Conservation (phyloP, 129 eudicot species). For the Smallanthus sonchifolius region DNA sequence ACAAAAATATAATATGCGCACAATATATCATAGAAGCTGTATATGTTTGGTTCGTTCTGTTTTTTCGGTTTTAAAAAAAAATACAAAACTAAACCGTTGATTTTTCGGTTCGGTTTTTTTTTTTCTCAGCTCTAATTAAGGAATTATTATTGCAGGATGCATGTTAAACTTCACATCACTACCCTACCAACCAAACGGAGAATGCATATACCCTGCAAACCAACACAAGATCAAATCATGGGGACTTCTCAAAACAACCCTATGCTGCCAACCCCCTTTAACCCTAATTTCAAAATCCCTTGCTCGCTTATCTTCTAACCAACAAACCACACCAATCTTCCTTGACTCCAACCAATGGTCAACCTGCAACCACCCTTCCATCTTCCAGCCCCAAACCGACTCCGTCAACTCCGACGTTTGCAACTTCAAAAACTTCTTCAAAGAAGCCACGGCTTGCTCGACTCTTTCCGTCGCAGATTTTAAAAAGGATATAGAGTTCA, state of each 20-base stretch:
- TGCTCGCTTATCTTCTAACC: slow-evolving; percentile 16
- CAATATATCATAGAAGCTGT: too few species aligned
- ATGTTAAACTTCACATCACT: slow-evolving; percentile 43
- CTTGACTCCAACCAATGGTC: slow-evolving; percentile 32
- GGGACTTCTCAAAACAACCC: slow-evolving; percentile 40
- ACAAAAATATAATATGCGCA: too few species aligned
- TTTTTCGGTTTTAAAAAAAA: too few species aligned
- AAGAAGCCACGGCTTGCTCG: slow-evolving; percentile 34
- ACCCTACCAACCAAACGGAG: slow-evolving; percentile 56
- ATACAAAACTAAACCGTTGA: too few species aligned
- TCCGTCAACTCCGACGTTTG: slow-evolving; percentile 33
- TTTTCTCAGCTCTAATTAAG: too few species aligned
- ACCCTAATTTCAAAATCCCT: slow-evolving; percentile 37
- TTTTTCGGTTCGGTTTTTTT: too few species aligned
- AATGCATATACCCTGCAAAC: slow-evolving; percentile 31
- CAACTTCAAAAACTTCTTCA: slow-evolving; percentile 33
- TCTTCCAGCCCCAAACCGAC: slow-evolving; percentile 16
- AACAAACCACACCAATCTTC: slow-evolving; percentile 22
- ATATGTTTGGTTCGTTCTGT: too few species aligned
- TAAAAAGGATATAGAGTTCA: background rate
- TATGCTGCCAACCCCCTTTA: slow-evolving; percentile 61
- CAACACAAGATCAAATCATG: slow-evolving; percentile 33
- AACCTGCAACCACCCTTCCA: slow-evolving; percentile 29
- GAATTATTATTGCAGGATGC: slow-evolving; percentile 39
- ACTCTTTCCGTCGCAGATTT: background rate